phyloP scores from a whole-genome alignment of 441 rosid genomes.

The Jatropha podagrica region DNA sequence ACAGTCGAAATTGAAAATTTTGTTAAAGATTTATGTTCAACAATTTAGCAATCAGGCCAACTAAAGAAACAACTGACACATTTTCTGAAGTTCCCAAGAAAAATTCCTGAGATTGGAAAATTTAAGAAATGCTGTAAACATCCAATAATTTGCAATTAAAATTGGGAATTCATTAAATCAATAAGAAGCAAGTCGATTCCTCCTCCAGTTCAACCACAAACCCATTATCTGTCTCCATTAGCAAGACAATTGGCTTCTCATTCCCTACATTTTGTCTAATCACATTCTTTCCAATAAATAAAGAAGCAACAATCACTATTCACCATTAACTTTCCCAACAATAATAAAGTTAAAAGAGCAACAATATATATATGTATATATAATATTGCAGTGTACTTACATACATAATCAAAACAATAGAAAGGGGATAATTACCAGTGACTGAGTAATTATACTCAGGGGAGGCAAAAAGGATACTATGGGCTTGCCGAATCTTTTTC shows the following conservation, averaged over 20 bases:
- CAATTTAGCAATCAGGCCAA: not conserved
- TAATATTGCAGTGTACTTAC: not conserved
- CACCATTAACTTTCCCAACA: not conserved
- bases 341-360: not conserved
- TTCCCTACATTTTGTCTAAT: not conserved
- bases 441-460: conserved; percentile 82
- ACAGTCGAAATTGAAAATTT: not conserved
- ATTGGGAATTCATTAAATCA: not conserved
- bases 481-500: conserved; percentile 49
- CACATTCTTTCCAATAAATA: not conserved
- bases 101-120: not conserved
- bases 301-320: not conserved
- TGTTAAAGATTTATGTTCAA: not conserved
- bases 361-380: not conserved
- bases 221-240: not conserved
- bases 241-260: not conserved
- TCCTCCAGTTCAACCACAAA: not conserved
- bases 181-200: not conserved
- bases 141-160: not conserved
- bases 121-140: not conserved
- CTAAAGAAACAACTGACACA: not conserved
- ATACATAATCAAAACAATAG: too few relatives aligned
- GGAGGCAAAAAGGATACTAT: conserved; percentile 61
- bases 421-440: conserved; percentile 37
- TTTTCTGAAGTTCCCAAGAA: not conserved